Conservation (phyloP, 1,284 basidiomycete genomes). For the Inonotus hispidus region DNA sequence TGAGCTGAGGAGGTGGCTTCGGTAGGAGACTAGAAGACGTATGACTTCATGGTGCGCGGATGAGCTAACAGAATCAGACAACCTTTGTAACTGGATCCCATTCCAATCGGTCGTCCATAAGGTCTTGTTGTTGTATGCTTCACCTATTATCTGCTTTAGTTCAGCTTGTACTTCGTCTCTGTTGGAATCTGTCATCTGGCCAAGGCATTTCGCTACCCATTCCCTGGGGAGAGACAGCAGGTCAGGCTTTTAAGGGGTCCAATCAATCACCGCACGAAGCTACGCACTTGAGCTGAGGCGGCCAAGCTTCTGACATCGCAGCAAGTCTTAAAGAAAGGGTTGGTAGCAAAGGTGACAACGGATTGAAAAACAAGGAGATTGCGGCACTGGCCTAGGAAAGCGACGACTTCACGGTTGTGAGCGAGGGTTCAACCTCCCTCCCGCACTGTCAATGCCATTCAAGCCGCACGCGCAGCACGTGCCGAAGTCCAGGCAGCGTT, state of each 20-base stretch:
- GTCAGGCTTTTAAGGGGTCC: constrained; percentile 14
- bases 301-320: constrained; percentile 52
- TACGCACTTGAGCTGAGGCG: constrained; percentile 53
- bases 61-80: constrained; percentile 7
- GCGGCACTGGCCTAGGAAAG: too few relatives aligned
- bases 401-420: too few relatives aligned
- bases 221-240: constrained; percentile 42
- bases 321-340: background rate
- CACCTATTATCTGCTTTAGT: constrained; percentile 82
- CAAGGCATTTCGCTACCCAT: constrained; percentile 80
- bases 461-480: too few relatives aligned
- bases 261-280: constrained; percentile 7
- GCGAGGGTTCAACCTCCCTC: too few relatives aligned
- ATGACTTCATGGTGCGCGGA: constrained; percentile 18
- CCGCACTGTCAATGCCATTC: too few relatives aligned
- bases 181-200: constrained; percentile 76
- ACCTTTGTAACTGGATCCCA: constrained; percentile 78
- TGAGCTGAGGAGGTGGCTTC: constrained; percentile 48
- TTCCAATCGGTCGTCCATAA: constrained; percentile 89
- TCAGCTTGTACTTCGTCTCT: constrained; percentile 72
- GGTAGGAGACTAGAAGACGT: constrained; percentile 48
- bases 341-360: background rate
- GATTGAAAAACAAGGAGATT: background rate
- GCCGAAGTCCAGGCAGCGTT: too few relatives aligned
- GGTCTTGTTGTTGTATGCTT: constrained; percentile 70